Conservation (phyloP, 2,329 filamentous ascomycete genomes). For the Thielaviopsis musarum region DNA sequence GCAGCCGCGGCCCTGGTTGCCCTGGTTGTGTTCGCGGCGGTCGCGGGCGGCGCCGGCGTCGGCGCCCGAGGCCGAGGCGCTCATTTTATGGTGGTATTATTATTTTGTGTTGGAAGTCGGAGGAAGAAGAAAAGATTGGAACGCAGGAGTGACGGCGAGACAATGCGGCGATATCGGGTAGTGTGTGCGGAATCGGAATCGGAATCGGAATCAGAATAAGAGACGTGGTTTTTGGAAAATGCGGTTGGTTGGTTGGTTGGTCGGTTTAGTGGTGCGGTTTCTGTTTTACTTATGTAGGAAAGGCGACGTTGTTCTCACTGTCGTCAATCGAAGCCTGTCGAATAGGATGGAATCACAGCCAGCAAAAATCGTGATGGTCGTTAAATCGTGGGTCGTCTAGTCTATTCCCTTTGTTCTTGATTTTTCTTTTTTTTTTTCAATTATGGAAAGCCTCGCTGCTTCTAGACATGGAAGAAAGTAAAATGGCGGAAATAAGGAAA, state of each 20-base stretch:
- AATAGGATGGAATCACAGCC: background rate
- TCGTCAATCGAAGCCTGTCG: slow-evolving; percentile 3
- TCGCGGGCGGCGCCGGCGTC: slow-evolving; percentile 35
- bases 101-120: too few species aligned
- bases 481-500: background rate
- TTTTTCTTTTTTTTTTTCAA: background rate
- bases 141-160: too few species aligned
- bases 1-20: slow-evolving; percentile 58
- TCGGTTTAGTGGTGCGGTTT: too few species aligned
- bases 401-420: background rate
- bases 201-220: too few species aligned
- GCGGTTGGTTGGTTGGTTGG: too few species aligned
- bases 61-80: slow-evolving; percentile 23
- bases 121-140: too few species aligned
- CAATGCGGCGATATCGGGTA: too few species aligned
- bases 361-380: background rate
- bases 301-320: background rate
- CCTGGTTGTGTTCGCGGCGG: slow-evolving; percentile 54
- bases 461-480: too few species aligned
- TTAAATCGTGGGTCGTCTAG: background rate
- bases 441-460: too few species aligned
- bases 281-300: background rate
- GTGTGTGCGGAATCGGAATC: too few species aligned
- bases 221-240: too few species aligned
- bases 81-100: background rate